A percentile compares a stretch with the other conserved stretches of the same genome.
Evolutionary conservation across 257 asterid species (phyloP).

Genomic region (Rubia yunnanensis): DNA sequence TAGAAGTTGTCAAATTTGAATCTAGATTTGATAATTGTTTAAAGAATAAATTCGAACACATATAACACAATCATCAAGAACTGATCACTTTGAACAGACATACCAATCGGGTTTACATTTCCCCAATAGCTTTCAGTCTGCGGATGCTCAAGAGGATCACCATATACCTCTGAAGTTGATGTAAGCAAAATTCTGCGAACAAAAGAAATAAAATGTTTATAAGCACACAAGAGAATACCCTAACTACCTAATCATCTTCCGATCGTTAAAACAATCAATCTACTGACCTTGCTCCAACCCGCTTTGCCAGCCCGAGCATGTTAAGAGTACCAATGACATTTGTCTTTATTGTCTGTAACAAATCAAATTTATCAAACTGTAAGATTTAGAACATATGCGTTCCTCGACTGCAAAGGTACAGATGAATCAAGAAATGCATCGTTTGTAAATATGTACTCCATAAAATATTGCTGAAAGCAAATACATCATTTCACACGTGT

Average conservation of each 20-base stretch:
- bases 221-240: not conserved
- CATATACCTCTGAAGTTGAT: slow-evolving; percentile 93
- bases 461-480: not conserved
- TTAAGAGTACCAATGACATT: slow-evolving; percentile 90
- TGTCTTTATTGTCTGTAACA: slow-evolving; percentile 80
- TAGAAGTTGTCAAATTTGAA: not conserved
- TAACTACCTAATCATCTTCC: not conserved
- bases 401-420: not conserved
- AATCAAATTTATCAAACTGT: not conserved
- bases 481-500: not conserved
- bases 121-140: slow-evolving; percentile 94
- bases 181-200: slow-evolving; percentile 71
- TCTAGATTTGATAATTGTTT: no score
- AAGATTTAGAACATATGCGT: not conserved
- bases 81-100: not conserved
- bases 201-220: slow-evolving; percentile 4
- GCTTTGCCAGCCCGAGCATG: slow-evolving; percentile 97
- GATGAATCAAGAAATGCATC: not conserved
- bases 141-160: slow-evolving; percentile 95
- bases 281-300: slow-evolving; percentile 85
- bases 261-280: not conserved
- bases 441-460: not conserved
- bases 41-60: no score
- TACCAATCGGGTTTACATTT: slow-evolving; percentile 95
- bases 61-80: not conserved